phyloP scores from a whole-genome alignment of 2,329 filamentous ascomycete species.

The Grosmannia penicillata region DNA sequence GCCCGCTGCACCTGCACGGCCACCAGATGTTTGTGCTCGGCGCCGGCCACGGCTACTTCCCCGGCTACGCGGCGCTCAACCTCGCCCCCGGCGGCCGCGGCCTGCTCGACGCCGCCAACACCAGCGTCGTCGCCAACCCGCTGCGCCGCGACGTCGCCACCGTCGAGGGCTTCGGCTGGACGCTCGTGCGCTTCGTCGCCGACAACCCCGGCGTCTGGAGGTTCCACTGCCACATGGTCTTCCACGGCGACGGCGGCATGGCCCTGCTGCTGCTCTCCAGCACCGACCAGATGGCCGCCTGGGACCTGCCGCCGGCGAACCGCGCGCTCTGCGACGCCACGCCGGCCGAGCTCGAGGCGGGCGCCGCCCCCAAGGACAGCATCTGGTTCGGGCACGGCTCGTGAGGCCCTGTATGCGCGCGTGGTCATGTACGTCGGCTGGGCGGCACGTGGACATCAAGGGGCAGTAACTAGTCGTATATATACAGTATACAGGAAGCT shows the following conservation, averaged over 20 bases:
- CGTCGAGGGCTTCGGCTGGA: slow-evolving; percentile 34
- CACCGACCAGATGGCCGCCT: slow-evolving; percentile 26
- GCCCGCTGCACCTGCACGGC: slow-evolving; percentile 14
- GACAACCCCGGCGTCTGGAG: slow-evolving; percentile 33
- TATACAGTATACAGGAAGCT: too few species aligned
- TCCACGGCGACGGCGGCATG: slow-evolving; percentile 24
- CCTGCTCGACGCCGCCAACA: slow-evolving; percentile 20
- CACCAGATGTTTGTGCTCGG: slow-evolving; percentile 32
- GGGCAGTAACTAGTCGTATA: too few species aligned
- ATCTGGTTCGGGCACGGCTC: slow-evolving; percentile 7
- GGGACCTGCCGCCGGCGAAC: slow-evolving; percentile 28
- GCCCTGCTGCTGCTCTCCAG: slow-evolving; percentile 27
- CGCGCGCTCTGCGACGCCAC: slow-evolving; percentile 26
- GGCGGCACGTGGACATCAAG: too few species aligned
- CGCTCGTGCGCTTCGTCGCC: slow-evolving; percentile 29
- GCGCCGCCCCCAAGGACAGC: slow-evolving; percentile 31
- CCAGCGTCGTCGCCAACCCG: slow-evolving; percentile 21
- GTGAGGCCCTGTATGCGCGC: too few species aligned
- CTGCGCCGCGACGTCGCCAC: slow-evolving; percentile 30
- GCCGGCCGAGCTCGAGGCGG: slow-evolving; percentile 28
- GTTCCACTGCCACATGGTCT: slow-evolving; percentile 24
- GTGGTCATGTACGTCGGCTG: too few species aligned
- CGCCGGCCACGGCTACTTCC: slow-evolving; percentile 49
- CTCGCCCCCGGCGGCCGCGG: slow-evolving; percentile 18
- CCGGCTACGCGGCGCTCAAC: slow-evolving; percentile 23